A percentile compares a stretch with the other conserved stretches of the same genome.
Conservation (phyloP, 495 filamentous ascomycete genomes). For the Apiosordaria backusii region DNA sequence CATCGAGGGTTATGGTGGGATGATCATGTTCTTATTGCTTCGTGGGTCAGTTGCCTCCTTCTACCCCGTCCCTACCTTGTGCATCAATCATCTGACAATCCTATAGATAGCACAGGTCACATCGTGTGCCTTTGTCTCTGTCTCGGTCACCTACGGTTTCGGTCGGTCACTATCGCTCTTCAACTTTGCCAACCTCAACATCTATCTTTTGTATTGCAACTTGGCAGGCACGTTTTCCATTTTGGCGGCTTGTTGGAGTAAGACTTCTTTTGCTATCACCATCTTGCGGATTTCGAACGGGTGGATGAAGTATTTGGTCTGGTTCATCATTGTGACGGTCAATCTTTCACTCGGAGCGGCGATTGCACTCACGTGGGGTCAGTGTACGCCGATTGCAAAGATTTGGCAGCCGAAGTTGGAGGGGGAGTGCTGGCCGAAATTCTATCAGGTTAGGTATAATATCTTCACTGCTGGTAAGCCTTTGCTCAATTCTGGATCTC, state of each 20-base stretch:
- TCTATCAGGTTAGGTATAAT: slow-evolving; percentile 32
- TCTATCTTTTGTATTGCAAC: slow-evolving; percentile 28
- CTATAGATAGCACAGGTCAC: neutral
- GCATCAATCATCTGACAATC: neutral
- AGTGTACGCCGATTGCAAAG: slow-evolving; percentile 35
- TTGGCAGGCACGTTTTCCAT: slow-evolving; percentile 35
- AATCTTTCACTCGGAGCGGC: slow-evolving; percentile 31
- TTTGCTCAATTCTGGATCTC: neutral
- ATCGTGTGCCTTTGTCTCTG: slow-evolving; percentile 67
- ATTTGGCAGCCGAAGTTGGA: slow-evolving; percentile 34
- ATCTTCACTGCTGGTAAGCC: slow-evolving; percentile 33
- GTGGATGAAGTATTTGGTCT: slow-evolving; percentile 30
- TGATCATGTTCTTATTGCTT: slow-evolving; percentile 37
- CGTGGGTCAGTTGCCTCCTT: slow-evolving; percentile 33
- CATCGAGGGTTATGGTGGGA: slow-evolving; percentile 38
- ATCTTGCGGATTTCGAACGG: slow-evolving; percentile 34
- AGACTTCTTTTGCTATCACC: slow-evolving; percentile 37
- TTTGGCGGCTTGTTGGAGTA: slow-evolving; percentile 33
- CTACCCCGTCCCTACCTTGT: neutral
- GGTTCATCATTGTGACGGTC: slow-evolving; percentile 37
- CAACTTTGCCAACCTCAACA: slow-evolving; percentile 21
- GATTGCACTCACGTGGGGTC: slow-evolving; percentile 33
- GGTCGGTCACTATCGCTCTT: slow-evolving; percentile 27
- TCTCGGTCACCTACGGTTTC: slow-evolving; percentile 31
- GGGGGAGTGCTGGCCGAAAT: slow-evolving; percentile 29